phyloP scores from a whole-genome alignment of 768 basidiomycete species.

The Naganishia friedmannii region DNA sequence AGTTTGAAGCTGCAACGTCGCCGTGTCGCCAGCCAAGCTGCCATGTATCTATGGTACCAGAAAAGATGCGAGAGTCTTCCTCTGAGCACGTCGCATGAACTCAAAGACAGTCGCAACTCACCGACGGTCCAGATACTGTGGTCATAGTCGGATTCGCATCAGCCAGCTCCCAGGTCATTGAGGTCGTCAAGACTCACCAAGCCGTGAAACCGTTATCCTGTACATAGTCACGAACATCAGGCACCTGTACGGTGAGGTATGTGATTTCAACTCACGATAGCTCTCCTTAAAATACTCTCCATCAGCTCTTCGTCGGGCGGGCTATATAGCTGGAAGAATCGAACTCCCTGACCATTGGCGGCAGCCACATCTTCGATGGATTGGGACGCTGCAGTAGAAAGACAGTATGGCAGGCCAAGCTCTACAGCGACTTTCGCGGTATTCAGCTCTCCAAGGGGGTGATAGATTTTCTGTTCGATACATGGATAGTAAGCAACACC shows the following conservation, averaged over 20 bases:
- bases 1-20: constrained; percentile 61
- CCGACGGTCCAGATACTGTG: constrained; percentile 24
- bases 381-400: constrained; percentile 71
- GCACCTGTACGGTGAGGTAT: constrained; percentile 45
- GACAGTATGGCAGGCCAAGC: constrained; percentile 66
- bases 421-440: constrained; percentile 65
- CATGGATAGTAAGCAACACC: no score
- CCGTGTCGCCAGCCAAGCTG: constrained; percentile 54
- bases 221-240: neutral
- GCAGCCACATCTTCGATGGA: constrained; percentile 74
- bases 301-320: constrained; percentile 60
- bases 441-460: constrained; percentile 69
- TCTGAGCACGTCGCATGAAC: constrained; percentile 24
- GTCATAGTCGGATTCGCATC: no score
- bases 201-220: constrained; percentile 53
- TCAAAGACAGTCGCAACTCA: neutral
- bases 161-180: neutral
- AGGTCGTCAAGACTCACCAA: constrained; percentile 2
- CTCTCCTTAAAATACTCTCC: constrained; percentile 56
- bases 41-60: constrained; percentile 53
- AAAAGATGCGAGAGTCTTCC: neutral
- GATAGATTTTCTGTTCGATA: constrained; percentile 59
- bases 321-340: constrained; percentile 63
- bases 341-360: constrained; percentile 59
- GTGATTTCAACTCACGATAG: constrained; percentile 23